Evolutionary conservation across 768 basidiomycete species (phyloP).

Genomic region (Amanita inopinata): DNA sequence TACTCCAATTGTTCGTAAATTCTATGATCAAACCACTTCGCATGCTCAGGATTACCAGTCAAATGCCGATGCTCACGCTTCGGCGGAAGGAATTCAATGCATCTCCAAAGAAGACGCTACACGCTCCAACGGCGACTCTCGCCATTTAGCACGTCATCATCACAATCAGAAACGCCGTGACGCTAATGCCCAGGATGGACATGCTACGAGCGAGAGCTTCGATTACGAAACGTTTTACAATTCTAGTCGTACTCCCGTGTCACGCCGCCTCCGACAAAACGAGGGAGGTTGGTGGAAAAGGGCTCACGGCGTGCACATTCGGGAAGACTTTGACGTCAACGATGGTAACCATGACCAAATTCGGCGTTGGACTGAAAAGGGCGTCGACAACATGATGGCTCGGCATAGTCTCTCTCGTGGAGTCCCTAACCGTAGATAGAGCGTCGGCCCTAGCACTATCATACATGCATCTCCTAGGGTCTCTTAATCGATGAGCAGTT

Average conservation of each 20-base stretch:
- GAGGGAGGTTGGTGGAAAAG: background rate
- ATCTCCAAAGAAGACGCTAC: too few species aligned
- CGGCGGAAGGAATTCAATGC: too few species aligned
- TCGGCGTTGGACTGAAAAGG: slow-evolving; percentile 1
- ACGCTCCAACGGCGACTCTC: too few species aligned
- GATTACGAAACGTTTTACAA: background rate
- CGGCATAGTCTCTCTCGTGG: slow-evolving; percentile 1
- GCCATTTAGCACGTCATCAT: too few species aligned
- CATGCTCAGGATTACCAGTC: too few species aligned
- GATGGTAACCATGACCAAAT: background rate
- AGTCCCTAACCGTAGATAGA: background rate
- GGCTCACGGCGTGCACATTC: background rate
- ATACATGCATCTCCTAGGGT: too few species aligned
- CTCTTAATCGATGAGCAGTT: too few species aligned
- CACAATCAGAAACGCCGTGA: too few species aligned
- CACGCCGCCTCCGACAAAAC: background rate
- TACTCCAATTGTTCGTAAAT: too few species aligned
- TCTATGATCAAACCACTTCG: too few species aligned
- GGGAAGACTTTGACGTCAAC: slow-evolving; percentile 1
- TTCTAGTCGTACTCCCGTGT: background rate
- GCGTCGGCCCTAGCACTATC: background rate
- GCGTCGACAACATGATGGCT: slow-evolving; percentile 1
- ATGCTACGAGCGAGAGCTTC: background rate
- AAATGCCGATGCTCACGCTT: too few species aligned
- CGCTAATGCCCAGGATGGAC: too few species aligned